Base-by-base conservation (phyloP, 345 rosid species). In the Kernera saxatilis region DNA sequence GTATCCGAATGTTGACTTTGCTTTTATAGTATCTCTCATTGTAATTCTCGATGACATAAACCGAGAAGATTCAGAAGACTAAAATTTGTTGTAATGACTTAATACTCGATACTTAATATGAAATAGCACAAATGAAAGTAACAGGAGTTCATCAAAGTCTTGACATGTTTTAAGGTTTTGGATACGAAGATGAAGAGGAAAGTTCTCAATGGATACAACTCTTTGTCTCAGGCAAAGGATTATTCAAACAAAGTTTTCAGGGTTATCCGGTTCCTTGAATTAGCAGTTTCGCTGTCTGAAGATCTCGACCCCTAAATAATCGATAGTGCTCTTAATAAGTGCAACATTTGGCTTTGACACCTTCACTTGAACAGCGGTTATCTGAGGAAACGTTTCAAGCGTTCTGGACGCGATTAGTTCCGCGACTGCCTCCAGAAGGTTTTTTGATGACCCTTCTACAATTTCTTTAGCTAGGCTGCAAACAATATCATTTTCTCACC, bases 301-400 rank as follows among this genome's bases (percentile, higher is more conserved):
- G 54, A 92, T 90, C 88, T 93, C 98, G 32, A 93, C 82, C 8
- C 98, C 98, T 74, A 90, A 67, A 67, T 83, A 88, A 63, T 87
- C 98, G n/a, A 93, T 55, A 25, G 84, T 65, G 67, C 87, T 91
- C n/a, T 69, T 79, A 46, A 93, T 86, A 27, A 75, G 79, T 8
- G 97, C 90, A 41, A 93, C 95, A 71, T 88, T 93, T 63, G 98
- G 98, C 84, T 93, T 93, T 57, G 75, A 81, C 17, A 93, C 76
- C 69, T 85, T 84, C 64, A 93, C 97, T 2, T 87, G 79, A 32
- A 90, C 81, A 25, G 88, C 90, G 2, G 70, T 79, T 80, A 90
- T 78, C 71, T 43, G 82, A 21, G 88, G 71, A 44, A 75, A 76
- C 49, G 65, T 83, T 6, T 74, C 71, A 69, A 93, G 67, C 18